Evolutionary conservation across 495 filamentous ascomycete genomes (phyloP).

Genomic region (Extremus antarcticus): DNA sequence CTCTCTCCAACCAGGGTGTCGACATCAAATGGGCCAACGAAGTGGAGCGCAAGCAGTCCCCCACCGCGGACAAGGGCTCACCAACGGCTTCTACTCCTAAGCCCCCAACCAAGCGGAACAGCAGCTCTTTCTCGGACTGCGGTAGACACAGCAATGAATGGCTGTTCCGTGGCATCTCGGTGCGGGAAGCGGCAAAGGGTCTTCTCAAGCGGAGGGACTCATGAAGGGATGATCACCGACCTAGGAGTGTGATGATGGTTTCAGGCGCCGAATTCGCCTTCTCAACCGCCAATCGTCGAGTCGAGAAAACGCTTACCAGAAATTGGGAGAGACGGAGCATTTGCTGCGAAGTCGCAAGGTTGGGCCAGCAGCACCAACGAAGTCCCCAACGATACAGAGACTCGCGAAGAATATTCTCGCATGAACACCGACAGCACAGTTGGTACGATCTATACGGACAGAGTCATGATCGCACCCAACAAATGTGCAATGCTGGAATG

Average conservation of each 20-base stretch:
- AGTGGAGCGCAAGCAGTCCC: neutral
- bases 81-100: neutral
- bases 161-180: constrained; percentile 22
- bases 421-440: too few relatives aligned
- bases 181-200: constrained; percentile 15
- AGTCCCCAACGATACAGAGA: too few relatives aligned
- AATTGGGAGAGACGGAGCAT: too few relatives aligned
- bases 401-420: too few relatives aligned
- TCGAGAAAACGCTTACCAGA: neutral
- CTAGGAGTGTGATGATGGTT: neutral
- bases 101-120: constrained; percentile 2
- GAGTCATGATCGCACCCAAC: too few relatives aligned
- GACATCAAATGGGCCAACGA: neutral
- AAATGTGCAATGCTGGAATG: too few relatives aligned
- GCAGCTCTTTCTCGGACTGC: constrained; percentile 8
- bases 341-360: too few relatives aligned
- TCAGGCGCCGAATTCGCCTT: too few relatives aligned
- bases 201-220: constrained; percentile 9
- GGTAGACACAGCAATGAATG: constrained; percentile 26
- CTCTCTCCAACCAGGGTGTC: neutral
- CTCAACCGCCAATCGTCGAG: neutral
- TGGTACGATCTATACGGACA: too few relatives aligned
- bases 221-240: too few relatives aligned
- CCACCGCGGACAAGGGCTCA: neutral
- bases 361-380: too few relatives aligned